Evolutionary conservation across 2,329 filamentous ascomycete species (phyloP), one percentile per base, ranked within the genome.

Genomic region (Calonectria pauciramosa): DNA sequence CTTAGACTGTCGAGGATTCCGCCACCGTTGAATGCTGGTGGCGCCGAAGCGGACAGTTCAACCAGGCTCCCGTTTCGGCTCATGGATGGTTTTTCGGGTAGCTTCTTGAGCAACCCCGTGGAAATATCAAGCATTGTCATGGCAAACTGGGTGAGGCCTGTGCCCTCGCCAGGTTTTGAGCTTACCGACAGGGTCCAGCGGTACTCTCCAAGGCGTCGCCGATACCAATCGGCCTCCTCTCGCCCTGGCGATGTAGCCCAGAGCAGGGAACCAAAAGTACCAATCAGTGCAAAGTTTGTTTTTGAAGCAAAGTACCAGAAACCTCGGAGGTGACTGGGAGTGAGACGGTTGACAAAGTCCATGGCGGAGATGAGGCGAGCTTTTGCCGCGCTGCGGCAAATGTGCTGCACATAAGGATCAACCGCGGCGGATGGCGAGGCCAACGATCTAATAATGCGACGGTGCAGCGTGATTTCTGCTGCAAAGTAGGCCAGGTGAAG

Each of bases 321-420:
- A 0, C 95, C 91, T n/a, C 94, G 92, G 36, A 98, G 90, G 81
- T 99, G 96, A 44, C 93, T 92, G 0, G 95, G 95, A 56, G 94
- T 95, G 38, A 99, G 91, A 0, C 96, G 93, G 85, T 98, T 98
- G 80, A 98, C 96, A 85, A 98, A 98, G 84, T 99, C 96, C 94
- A 99, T 98, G 77, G 96, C 96, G 28, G 95, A 97, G 82, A 98
- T 98, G 41, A 99, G 90, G 8, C 96, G 94, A 0, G 96, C 97
- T 84, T 98, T 98, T 68, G 96, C 96, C 5, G 96, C 96, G 72
- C 94, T 96, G 68, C 96, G 95, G 85, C 96, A 98, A 79, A 98
- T 98, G 85, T 97, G 95, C 70, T 96, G 91, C 65, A 98, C 92
- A 80, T 98, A 98, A 0, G 93, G 91, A 82, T 98, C 95, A 49